phyloP scores from a whole-genome alignment of 805 yeast species.

The Spathaspora passalidarum region DNA sequence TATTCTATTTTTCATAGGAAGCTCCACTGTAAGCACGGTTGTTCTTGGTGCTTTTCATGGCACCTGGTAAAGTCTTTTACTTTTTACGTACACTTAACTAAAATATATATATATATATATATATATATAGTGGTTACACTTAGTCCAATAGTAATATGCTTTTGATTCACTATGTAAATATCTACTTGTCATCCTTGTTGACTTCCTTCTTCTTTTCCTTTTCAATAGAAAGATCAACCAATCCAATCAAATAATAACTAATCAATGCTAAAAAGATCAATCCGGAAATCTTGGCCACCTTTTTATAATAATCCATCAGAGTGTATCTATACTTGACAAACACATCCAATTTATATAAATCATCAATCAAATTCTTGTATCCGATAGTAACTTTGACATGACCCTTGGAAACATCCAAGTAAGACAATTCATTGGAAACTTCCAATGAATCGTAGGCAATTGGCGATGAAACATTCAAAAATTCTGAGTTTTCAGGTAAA shows the following conservation, averaged over 20 bases:
- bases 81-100: no score
- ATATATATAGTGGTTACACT: no score
- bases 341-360: conserved; percentile 53
- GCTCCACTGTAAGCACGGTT: no score
- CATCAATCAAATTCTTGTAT: conserved; percentile 66
- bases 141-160: no score
- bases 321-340: conserved; percentile 64
- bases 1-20: no score
- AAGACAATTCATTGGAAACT: conserved; percentile 47
- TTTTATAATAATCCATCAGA: conserved; percentile 48
- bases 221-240: conserved; percentile 31
- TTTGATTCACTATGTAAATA: no score
- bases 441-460: conserved; percentile 32
- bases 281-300: conserved; percentile 65
- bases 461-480: conserved; percentile 56
- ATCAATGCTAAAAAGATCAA: conserved; percentile 59
- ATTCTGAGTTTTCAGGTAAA: conserved; percentile 84
- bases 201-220: conserved; percentile 8
- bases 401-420: conserved; percentile 73
- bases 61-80: no score
- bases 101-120: no score
- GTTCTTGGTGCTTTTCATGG: no score
- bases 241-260: conserved; percentile 45
- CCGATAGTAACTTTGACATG: conserved; percentile 68
- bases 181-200: no score